A percentile compares a stretch with the other conserved stretches of the same genome.
phyloP scores from a whole-genome alignment of 345 rosid species.

The Anastatica hierochuntica region DNA sequence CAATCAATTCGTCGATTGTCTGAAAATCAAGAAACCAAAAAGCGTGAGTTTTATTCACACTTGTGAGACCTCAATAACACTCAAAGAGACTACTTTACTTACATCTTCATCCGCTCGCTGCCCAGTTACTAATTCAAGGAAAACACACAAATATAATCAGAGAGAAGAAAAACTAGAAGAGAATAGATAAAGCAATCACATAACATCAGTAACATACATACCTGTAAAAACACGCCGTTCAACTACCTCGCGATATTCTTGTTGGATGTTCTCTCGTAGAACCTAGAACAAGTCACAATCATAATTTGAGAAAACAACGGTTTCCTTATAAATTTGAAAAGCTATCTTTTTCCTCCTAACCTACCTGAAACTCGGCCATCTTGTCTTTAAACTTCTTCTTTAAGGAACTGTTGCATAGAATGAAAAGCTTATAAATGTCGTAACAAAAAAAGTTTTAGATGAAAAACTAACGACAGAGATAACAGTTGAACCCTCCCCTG shows the following conservation, averaged over 20 bases:
- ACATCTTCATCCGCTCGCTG: constrained; percentile 89
- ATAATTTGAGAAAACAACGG: not conserved
- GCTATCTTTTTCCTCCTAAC: constrained; percentile 17
- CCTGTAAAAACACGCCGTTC: constrained; percentile 98
- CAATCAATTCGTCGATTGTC: constrained; percentile 81
- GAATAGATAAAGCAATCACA: not conserved
- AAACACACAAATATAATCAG: constrained; percentile 1
- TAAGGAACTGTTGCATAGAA: constrained; percentile 48
- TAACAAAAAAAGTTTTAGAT: not conserved
- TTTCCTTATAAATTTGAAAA: not conserved
- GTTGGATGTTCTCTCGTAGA: constrained; percentile 77
- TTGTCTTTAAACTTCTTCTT: constrained; percentile 90
- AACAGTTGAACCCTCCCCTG: too few species aligned
- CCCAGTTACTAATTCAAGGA: constrained; percentile 58
- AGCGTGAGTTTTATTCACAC: too few species aligned
- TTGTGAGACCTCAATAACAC: too few species aligned
- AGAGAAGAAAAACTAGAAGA: not conserved
- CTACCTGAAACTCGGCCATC: constrained; percentile 87
- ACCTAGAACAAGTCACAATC: constrained; percentile 29
- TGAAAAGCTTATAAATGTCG: constrained; percentile 7
- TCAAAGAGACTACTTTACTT: constrained; percentile 8
- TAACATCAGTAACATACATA: constrained; percentile 11
- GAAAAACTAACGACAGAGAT: constrained; percentile 1
- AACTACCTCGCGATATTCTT: constrained; percentile 91
- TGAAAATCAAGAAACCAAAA: constrained; percentile 33